Evolutionary conservation across 108 stramenopile species (phyloP).

Genomic region (Chaetoceros tenuissimus): DNA sequence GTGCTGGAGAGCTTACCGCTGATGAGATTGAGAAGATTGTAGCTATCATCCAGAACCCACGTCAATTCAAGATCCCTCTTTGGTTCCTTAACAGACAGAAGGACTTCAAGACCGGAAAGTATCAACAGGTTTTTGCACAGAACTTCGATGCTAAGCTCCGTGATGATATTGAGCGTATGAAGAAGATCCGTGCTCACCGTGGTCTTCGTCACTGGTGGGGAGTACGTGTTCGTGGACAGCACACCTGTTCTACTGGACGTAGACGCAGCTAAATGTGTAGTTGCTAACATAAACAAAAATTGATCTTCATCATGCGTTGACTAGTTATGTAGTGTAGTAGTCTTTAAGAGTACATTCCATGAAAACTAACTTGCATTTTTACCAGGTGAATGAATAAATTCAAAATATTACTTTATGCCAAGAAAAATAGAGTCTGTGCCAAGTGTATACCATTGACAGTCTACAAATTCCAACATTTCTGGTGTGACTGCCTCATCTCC

Average conservation of each 20-base stretch:
- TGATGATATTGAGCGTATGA: conserved; percentile 98
- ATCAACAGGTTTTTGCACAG: conserved; percentile 95
- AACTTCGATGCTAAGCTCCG: conserved; percentile 96
- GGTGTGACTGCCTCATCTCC: background rate
- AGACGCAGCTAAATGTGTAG: conserved; percentile 16
- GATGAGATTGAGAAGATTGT: conserved; percentile 99
- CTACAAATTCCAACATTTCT: background rate
- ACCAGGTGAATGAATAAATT: too few species aligned
- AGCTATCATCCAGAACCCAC: conserved; percentile 97
- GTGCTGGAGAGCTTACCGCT: conserved; percentile 97
- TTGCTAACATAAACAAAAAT: background rate
- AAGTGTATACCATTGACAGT: background rate
- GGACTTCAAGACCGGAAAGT: conserved; percentile 99
- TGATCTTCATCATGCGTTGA: background rate
- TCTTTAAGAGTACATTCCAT: too few species aligned
- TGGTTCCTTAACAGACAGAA: conserved; percentile 99
- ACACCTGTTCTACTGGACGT: conserved; percentile 99
- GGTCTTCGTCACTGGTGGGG: conserved; percentile 99
- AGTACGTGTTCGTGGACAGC: conserved; percentile 99
- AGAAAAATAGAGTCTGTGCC: background rate
- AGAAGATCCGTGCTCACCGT: conserved; percentile 97
- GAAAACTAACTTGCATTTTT: too few species aligned
- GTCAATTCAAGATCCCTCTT: conserved; percentile 98
- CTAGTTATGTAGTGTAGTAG: too few species aligned
- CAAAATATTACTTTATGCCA: background rate